A percentile compares a stretch with the other conserved stretches of the same genome.
phyloP scores from a whole-genome alignment of 1,139 yeast genomes.

The Diutina rugosa region DNA sequence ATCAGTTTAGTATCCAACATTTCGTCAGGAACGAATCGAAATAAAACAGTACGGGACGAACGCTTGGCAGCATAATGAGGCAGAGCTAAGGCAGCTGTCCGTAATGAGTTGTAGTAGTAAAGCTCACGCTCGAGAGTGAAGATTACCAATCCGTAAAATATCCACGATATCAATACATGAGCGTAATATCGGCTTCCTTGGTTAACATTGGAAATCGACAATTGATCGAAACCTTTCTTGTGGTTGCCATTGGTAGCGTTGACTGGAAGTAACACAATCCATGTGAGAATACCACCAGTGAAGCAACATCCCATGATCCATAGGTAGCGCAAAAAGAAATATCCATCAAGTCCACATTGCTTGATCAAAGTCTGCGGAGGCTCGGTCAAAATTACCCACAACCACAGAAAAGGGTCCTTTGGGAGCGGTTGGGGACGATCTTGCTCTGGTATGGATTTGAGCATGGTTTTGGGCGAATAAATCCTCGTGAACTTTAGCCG shows the following conservation, averaged over 20 bases:
- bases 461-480: constrained; percentile 55
- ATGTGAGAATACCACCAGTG: constrained; percentile 26
- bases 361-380: constrained; percentile 55
- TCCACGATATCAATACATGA: constrained; percentile 73
- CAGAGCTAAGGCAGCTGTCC: constrained; percentile 71
- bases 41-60: constrained; percentile 67
- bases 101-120: constrained; percentile 62
- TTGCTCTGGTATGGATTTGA: constrained; percentile 44
- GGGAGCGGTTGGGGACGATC: constrained; percentile 54
- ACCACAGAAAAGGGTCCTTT: constrained; percentile 52
- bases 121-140: constrained; percentile 74
- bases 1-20: constrained; percentile 53
- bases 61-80: constrained; percentile 65
- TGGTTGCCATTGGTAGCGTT: constrained; percentile 51
- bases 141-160: constrained; percentile 56
- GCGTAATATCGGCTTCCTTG: constrained; percentile 62
- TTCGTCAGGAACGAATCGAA: constrained; percentile 69
- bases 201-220: constrained; percentile 63
- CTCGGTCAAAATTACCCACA: constrained; percentile 39
- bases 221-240: constrained; percentile 55
- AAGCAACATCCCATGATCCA: constrained; percentile 31
- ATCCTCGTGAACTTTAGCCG: constrained; percentile 47
- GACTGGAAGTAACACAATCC: constrained; percentile 50
- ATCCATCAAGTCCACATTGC: constrained; percentile 69
- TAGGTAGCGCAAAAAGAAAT: constrained; percentile 50